These are phyloP conservation scores for Geotrichum restrictum DNA, from an alignment of 1,139 yeast genomes.

Conservation along the genomic window DNA sequence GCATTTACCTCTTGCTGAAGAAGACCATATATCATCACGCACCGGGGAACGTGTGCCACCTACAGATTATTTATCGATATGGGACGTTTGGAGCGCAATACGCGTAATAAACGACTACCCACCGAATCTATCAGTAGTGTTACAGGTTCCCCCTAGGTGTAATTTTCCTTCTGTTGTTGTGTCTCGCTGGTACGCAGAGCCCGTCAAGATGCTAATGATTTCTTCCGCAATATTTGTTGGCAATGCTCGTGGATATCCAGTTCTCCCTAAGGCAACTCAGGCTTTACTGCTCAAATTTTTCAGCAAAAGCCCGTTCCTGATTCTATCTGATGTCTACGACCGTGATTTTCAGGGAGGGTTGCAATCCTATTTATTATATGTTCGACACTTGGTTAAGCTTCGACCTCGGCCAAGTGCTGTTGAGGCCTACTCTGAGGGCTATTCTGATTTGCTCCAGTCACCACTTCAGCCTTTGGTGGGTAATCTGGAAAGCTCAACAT, in stretches of 20 bases:
- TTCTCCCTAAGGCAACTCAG: conserved; percentile 55
- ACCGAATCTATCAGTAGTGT: conserved; percentile 50
- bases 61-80: conserved; percentile 54
- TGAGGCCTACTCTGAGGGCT: conserved; percentile 39
- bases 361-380: conserved; percentile 48
- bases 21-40: conserved; percentile 36
- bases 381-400: conserved; percentile 48
- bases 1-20: conserved; percentile 45
- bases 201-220: conserved; percentile 52
- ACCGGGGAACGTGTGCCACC: conserved; percentile 41
- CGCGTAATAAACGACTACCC: conserved; percentile 52
- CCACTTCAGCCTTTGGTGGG: conserved; percentile 72
- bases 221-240: conserved; percentile 53
- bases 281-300: conserved; percentile 42
- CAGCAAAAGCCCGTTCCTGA: conserved; percentile 35
- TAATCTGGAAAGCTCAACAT: conserved; percentile 55
- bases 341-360: conserved; percentile 42
- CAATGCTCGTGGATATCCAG: conserved; percentile 59
- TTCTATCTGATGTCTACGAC: conserved; percentile 36
- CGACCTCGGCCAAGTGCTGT: conserved; percentile 36
- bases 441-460: conserved; percentile 44
- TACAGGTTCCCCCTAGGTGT: conserved; percentile 47
- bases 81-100: conserved; percentile 70
- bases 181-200: conserved; percentile 62
- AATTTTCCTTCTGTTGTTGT: conserved; percentile 47